Base-by-base conservation (phyloP, 345 rosid species). In the Camelina hispida region DNA sequence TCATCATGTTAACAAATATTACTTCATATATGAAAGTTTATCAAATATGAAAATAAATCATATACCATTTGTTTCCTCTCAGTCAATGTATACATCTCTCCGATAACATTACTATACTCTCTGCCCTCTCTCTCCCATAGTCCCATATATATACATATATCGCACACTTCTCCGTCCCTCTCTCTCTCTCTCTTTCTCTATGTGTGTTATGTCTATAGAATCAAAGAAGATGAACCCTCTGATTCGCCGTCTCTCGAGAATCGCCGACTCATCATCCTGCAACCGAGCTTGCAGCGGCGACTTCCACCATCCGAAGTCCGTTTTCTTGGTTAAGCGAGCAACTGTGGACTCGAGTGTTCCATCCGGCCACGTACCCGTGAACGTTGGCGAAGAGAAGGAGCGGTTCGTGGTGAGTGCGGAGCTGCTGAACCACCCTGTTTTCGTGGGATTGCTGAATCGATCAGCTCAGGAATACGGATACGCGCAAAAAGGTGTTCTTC, bases 381-480 rank as follows among this genome's bases (percentile, higher is more conserved):
- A 83, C 83, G 99, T 96, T 5, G 99, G 99, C 0, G 97, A 89
- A n/a, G 88, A 87, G 81, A 89, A 88, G 98, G 96, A 89, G 78
- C 71, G 98, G 71, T 96, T 88, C 79, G 80, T 86, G 18, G 93
- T 96, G 42, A 84, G 85, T 74, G 96, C 99, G 0, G 93, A 89
- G 85, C 56, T 90, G 17, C 79, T 95, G 54, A 90, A 88, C 77
- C 99, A 92, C 15, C 97, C 97, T 15, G 82, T 87, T 12, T 89
- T 95, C 76, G 73, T 84, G 12, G 83, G 82, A 2, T 78, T 94
- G 43, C 89, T 94, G 32, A 85, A 92, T 62, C 77, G 82, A 60
- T 92, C 99, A 28, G 99, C 95, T 30, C 89, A 92, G 56, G 97
- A 90, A 79, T 94, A 91, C 64, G 99, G 99, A 8, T 93, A 87